phyloP scores from a whole-genome alignment of 2,329 filamentous ascomycete genomes.

The Beauveria pseudobassiana region DNA sequence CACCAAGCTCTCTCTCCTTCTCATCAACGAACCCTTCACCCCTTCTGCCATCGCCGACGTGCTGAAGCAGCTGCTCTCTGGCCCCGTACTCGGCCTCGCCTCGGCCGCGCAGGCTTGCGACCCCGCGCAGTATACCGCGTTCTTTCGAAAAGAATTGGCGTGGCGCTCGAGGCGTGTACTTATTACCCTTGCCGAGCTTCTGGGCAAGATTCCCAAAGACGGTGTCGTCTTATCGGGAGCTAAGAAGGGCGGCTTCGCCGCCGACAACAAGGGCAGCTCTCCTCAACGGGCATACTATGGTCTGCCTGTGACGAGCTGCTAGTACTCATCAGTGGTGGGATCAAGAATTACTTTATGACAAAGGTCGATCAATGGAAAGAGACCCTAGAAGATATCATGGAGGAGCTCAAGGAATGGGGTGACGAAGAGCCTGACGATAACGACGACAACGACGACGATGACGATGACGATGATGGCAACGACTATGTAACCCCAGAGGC shows the following conservation, averaged over 20 bases:
- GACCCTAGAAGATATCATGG: slow-evolving; percentile 71
- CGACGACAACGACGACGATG: slow-evolving; percentile 45
- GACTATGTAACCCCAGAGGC: slow-evolving; percentile 32
- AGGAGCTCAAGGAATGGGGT: slow-evolving; percentile 83
- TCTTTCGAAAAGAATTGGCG: slow-evolving; percentile 57
- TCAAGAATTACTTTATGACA: slow-evolving; percentile 61
- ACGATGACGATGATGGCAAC: slow-evolving; percentile 34
- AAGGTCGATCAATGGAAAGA: slow-evolving; percentile 70
- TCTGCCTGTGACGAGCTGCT: slow-evolving; percentile 69
- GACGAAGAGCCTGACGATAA: slow-evolving; percentile 61
- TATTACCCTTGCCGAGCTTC: slow-evolving; percentile 52
- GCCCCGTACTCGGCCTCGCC: slow-evolving; percentile 67
- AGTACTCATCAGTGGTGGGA: slow-evolving; percentile 55
- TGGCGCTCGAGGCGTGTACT: slow-evolving; percentile 53
- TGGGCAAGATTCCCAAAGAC: slow-evolving; percentile 52
- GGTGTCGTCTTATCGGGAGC: slow-evolving; percentile 40
- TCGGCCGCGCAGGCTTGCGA: slow-evolving; percentile 61
- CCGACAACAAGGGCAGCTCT: slow-evolving; percentile 46
- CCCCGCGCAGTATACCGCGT: slow-evolving; percentile 51
- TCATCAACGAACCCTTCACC: slow-evolving; percentile 82
- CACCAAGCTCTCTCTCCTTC: slow-evolving; percentile 79
- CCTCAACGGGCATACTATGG: slow-evolving; percentile 74
- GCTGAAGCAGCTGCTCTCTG: slow-evolving; percentile 62
- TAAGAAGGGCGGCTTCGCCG: slow-evolving; percentile 19
- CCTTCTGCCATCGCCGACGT: slow-evolving; percentile 65